Evolutionary conservation across 2,329 filamentous ascomycete genomes (phyloP).

Genomic region (Penicillium sp.): DNA sequence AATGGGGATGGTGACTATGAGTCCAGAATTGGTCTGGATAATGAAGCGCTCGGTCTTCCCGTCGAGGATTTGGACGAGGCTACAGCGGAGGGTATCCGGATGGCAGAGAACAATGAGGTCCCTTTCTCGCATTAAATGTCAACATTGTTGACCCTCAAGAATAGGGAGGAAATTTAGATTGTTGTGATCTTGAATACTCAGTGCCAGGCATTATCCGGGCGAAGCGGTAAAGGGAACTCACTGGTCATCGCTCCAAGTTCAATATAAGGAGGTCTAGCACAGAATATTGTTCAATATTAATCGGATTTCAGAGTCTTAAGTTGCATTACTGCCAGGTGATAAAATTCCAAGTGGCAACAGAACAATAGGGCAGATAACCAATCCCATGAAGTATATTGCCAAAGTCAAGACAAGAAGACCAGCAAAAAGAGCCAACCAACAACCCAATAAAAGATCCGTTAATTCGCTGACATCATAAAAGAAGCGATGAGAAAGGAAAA

Average conservation of each 20-base stretch:
- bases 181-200: too few relatives aligned
- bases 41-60: too few relatives aligned
- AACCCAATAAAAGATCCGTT: conserved; percentile 8
- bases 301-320: background rate
- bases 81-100: too few relatives aligned
- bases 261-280: background rate
- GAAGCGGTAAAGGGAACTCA: too few relatives aligned
- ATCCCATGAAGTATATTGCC: background rate
- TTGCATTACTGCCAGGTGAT: background rate
- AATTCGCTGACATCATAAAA: conserved; percentile 15
- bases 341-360: background rate
- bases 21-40: too few relatives aligned
- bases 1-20: too few relatives aligned
- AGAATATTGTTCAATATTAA: background rate
- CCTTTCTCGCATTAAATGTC: too few relatives aligned
- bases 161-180: too few relatives aligned
- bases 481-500: conserved; percentile 1
- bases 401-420: background rate
- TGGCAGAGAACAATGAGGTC: too few relatives aligned
- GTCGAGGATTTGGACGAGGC: too few relatives aligned
- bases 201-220: too few relatives aligned
- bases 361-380: background rate
- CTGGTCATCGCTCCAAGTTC: background rate
- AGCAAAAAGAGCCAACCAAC: background rate
- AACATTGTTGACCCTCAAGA: too few relatives aligned